A percentile compares a stretch with the other conserved stretches of the same genome.
phyloP scores from a whole-genome alignment of 1,139 yeast genomes.

The Candida pseudocylindracea region DNA sequence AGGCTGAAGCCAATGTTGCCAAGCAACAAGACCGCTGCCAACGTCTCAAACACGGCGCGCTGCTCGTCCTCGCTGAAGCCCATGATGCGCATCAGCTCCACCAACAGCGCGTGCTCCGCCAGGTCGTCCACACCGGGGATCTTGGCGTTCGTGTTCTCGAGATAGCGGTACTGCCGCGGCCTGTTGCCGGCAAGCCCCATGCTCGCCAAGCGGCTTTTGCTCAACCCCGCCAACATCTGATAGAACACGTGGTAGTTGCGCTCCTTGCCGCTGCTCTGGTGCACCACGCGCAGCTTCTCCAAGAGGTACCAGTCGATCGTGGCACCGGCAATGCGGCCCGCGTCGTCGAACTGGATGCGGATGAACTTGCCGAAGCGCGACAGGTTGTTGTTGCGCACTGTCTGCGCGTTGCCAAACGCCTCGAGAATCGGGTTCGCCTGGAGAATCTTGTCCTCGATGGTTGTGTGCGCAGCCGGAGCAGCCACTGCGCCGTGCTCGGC shows the following conservation, averaged over 20 bases:
- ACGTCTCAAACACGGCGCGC: conserved; percentile 33
- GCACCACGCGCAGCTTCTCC: conserved; percentile 86
- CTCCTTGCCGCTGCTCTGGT: conserved; percentile 42
- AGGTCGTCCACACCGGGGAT: conserved; percentile 60
- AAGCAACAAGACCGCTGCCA: conserved; percentile 62
- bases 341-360: conserved; percentile 50
- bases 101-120: conserved; percentile 35
- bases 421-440: conserved; percentile 93
- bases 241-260: conserved; percentile 88
- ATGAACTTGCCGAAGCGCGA: conserved; percentile 95
- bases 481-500: not conserved
- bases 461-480: conserved; percentile 1
- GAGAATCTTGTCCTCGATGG: conserved; percentile 64
- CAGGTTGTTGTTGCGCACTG: conserved; percentile 83
- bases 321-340: conserved; percentile 65
- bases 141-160: conserved; percentile 26
- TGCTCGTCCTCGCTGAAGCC: conserved; percentile 41
- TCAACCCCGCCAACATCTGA: conserved; percentile 56
- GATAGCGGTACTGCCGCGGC: conserved; percentile 25
- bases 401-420: conserved; percentile 94
- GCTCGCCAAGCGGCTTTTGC: conserved; percentile 16
- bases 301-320: conserved; percentile 84
- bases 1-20: conserved; percentile 69
- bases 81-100: conserved; percentile 50
- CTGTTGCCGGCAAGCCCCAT: too few species aligned